Evolutionary conservation across 768 basidiomycete species (phyloP), one percentile per base, ranked within the genome.

Genomic region (Leucocoprinus sp.): DNA sequence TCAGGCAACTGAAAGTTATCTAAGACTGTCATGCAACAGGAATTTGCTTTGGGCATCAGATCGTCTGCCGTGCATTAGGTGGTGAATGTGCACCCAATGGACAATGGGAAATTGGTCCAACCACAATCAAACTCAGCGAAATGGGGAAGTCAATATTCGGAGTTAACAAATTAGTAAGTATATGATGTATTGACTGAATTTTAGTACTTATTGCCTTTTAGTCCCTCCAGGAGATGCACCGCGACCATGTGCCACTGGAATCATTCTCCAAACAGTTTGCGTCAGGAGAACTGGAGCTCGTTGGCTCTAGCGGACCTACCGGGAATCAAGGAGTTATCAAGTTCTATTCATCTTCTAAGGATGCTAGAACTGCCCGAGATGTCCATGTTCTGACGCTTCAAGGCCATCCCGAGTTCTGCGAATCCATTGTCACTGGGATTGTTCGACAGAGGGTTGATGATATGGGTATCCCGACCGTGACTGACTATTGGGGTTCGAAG

Each of bases 1-100:
- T 31, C 8, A 8, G 4, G 9, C 4, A 5, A 31, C 6, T 31
- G 5, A 46, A 38, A 63, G n/a, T 17, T 24, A 33, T 26, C 24
- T 15, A 8, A 19, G 2, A 17, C 28, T 8, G 27, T 15, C 45
- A 35, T 33, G 14, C 7, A 26, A 7, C 3, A 87, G 84, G 90
- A 0, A 86, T 96, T 42, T 98, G 93, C 61, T 98, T 93, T 53
- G 92, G 89, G 0, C 90, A 93, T 62, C 90, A 93, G 43, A 55
- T 57, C 42, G 50, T 95, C 50, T 75, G 82, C 1, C 70, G 82
- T 11, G 91, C 92, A 0, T 66, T 89, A 28, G 92, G 86, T 8
- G 83, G 78, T 8, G 59, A 71, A 49, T 83, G 79, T 51, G 78
- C 80, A 1, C 74, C 64, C n/a, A 93, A 89, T 12, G 31, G 31